A percentile compares a stretch with the other conserved stretches of the same genome.
These are phyloP conservation scores for Xylaria polymorpha DNA, from an alignment of 2,329 filamentous ascomycete genomes.

Conservation along the genomic window DNA sequence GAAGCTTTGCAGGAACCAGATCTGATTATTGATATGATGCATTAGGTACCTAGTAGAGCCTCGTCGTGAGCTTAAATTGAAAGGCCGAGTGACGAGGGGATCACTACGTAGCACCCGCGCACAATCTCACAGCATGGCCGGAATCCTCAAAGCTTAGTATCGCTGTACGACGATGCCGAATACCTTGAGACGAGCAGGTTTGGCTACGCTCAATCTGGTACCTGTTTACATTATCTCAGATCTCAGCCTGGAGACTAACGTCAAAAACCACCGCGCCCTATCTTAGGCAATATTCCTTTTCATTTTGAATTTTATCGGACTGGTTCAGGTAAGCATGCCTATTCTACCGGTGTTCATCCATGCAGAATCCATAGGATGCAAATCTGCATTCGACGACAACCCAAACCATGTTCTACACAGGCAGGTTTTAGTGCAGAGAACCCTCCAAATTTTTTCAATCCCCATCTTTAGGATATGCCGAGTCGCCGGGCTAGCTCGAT, in stretches of 20 bases:
- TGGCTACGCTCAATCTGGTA: background rate
- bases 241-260: background rate
- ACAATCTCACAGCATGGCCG: background rate
- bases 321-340: background rate
- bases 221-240: background rate
- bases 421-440: background rate
- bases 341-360: background rate
- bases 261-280: background rate
- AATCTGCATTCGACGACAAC: background rate
- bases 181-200: background rate
- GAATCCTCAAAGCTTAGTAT: background rate
- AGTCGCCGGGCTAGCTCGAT: conserved; percentile 63
- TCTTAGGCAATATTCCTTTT: background rate
- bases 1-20: conserved; percentile 11
- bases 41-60: conserved; percentile 26
- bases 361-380: background rate
- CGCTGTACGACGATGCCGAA: background rate
- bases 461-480: conserved; percentile 47
- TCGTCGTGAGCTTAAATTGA: conserved; percentile 22
- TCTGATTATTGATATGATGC: conserved; percentile 24
- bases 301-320: background rate
- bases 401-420: background rate
- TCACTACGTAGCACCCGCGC: background rate
- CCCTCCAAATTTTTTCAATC: background rate
- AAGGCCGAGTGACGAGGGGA: background rate